Base-by-base conservation (phyloP, 805 yeast species). In the Wickerhamiella azymoides region DNA sequence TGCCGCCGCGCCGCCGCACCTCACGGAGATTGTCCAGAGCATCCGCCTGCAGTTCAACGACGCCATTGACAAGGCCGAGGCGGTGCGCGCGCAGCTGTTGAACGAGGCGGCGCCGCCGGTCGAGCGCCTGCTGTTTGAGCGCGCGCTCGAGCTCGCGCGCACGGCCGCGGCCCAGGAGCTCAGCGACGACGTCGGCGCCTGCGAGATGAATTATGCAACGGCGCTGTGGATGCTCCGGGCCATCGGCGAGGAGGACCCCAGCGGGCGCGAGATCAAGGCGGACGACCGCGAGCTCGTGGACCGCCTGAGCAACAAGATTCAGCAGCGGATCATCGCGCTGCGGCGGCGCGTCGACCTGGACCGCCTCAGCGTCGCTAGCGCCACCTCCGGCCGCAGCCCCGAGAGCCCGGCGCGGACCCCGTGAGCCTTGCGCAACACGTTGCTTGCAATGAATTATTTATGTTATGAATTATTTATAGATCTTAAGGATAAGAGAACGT, bases 201-300 rank as follows among this genome's bases (percentile, higher is more conserved):
- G 96, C 63, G 96, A 88, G 62, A 64, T 83, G 48, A 82, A 89
- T 8, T 89, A 89, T 60, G 84, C 93, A 3, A 84, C 95, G 0
- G 79, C 96, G 0, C 75, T 89, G 44, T 89, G 96, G 96, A 85
- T 89, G 96, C 67, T 89, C 57, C 93, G 85, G 58, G 85, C 95
- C 1, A 66, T 89, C 24, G 62, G 86, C 45, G 89, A 81, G 49
- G 62, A 64, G 30, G 67, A 63, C 26, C 57, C 52, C 10, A 44
- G 49, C 11, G 57, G 55, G 30, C 66, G 62, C 17, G 57, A 52
- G 19, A 66, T 88, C 48, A 93, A 84, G 56, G 72, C 68, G 4
- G 84, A 79, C 42, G 97, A 89, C 61, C 67, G 67, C 43, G 73
- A 70, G 38, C 80, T 83, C 62, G 84, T 89, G 43, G 84, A 80